phyloP scores from a whole-genome alignment of 2,329 filamentous ascomycete species.

The Neopestalotiopsis rosae region DNA sequence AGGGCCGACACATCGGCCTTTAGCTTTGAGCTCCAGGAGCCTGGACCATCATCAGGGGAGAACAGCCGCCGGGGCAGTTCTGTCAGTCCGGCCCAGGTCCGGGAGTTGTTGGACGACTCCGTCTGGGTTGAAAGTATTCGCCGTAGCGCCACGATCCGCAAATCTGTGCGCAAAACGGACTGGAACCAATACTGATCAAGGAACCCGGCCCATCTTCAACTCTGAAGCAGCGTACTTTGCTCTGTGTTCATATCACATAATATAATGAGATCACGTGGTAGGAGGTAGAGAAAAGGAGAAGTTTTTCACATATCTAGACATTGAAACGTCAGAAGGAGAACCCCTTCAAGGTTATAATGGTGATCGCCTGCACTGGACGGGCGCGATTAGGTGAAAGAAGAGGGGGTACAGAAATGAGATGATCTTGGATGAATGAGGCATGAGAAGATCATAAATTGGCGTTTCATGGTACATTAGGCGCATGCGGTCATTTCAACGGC shows the following conservation, averaged over 20 bases:
- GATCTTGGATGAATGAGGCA: slow-evolving; percentile 9
- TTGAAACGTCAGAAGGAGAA: neutral
- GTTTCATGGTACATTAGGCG: slow-evolving; percentile 1
- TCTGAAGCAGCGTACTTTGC: neutral
- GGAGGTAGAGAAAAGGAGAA: neutral
- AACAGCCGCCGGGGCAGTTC: slow-evolving; percentile 69
- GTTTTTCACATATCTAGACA: neutral
- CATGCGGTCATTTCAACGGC: slow-evolving; percentile 2
- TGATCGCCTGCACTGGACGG: neutral
- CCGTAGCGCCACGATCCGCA: slow-evolving; percentile 76
- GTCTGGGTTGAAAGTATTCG: slow-evolving; percentile 94
- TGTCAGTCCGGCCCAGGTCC: slow-evolving; percentile 77
- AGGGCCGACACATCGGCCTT: slow-evolving; percentile 58
- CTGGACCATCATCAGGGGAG: slow-evolving; percentile 39
- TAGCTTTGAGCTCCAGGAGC: slow-evolving; percentile 63
- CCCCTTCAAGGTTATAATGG: neutral
- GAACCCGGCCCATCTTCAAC: neutral
- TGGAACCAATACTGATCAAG: slow-evolving; percentile 26
- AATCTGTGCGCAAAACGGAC: slow-evolving; percentile 43
- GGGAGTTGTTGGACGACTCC: slow-evolving; percentile 85
- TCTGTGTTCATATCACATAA: neutral
- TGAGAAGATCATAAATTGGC: slow-evolving; percentile 1
- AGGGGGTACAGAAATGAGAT: neutral
- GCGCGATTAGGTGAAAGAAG: neutral
- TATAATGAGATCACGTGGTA: slow-evolving; percentile 11